phyloP scores from a whole-genome alignment of 495 filamentous ascomycete species.

The Penicillium malachiteum region DNA sequence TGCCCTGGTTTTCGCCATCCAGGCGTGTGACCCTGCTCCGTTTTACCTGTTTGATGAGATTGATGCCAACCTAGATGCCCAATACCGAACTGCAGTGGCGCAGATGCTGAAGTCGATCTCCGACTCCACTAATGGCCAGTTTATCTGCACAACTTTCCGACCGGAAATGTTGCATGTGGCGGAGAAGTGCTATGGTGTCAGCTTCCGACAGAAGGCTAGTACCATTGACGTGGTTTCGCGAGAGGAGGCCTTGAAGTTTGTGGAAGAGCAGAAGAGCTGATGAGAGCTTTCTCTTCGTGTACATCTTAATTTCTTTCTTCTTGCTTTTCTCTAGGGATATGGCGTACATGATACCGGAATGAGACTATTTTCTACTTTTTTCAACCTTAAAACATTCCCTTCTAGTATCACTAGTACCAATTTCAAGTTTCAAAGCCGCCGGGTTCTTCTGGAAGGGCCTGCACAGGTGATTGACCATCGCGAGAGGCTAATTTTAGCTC shows the following conservation, averaged over 20 bases:
- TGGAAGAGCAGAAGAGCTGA: conserved; percentile 70
- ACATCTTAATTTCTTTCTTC: conserved; percentile 9
- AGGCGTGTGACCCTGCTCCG: conserved; percentile 93
- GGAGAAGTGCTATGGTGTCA: conserved; percentile 96
- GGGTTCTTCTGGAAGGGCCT: too few species aligned
- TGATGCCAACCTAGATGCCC: conserved; percentile 95
- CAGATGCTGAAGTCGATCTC: conserved; percentile 80
- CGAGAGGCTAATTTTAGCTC: too few species aligned
- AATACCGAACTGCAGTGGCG: conserved; percentile 93
- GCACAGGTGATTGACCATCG: too few species aligned
- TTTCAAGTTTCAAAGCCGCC: too few species aligned
- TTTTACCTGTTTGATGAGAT: conserved; percentile 99
- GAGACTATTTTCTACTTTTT: not conserved
- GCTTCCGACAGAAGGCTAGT: conserved; percentile 90
- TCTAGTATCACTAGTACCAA: too few species aligned
- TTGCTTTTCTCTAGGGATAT: conserved; percentile 10
- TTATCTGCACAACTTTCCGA: conserved; percentile 94
- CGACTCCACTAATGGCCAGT: conserved; percentile 57
- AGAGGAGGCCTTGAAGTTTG: conserved; percentile 88
- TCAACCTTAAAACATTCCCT: not conserved
- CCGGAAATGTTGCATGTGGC: conserved; percentile 95
- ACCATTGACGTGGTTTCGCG: conserved; percentile 84
- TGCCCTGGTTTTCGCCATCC: conserved; percentile 97
- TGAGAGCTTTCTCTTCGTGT: conserved; percentile 10
- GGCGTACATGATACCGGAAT: conserved; percentile 10